Conservation (phyloP, 2,329 filamentous ascomycete species). For the Tolypocladium inflatum region DNA sequence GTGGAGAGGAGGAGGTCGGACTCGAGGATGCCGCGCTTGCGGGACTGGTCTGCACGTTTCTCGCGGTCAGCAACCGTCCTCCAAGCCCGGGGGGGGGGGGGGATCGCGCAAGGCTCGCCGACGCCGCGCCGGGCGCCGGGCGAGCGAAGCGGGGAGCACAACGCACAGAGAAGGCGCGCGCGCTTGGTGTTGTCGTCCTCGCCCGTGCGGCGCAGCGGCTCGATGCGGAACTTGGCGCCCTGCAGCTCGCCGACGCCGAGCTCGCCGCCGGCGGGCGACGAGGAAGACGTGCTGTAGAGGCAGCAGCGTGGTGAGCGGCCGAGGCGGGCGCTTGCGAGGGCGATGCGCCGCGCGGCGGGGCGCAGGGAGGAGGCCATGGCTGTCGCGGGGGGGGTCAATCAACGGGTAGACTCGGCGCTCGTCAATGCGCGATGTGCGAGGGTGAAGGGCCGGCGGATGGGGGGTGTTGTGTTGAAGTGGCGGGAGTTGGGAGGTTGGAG, state of each 20-base stretch:
- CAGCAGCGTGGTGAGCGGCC: background rate
- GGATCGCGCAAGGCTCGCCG: conserved; percentile 2
- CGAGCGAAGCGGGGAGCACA: conserved; percentile 5
- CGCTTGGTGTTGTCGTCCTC: conserved; percentile 82
- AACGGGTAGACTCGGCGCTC: background rate
- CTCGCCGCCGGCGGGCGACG: conserved; percentile 32
- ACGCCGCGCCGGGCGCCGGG: background rate
- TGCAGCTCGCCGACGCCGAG: conserved; percentile 80
- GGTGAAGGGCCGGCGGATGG: background rate
- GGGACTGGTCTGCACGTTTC: conserved; percentile 69
- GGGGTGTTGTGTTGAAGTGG: background rate
- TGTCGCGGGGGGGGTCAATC: background rate
- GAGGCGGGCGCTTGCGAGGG: background rate
- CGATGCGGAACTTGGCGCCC: conserved; percentile 76
- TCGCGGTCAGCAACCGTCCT: background rate
- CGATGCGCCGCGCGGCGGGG: conserved; percentile 7
- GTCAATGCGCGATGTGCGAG: background rate
- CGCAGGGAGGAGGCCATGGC: conserved; percentile 9
- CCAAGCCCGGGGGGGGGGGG: no score
- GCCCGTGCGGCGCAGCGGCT: conserved; percentile 76
- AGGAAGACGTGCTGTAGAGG: background rate
- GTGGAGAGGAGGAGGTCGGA: conserved; percentile 93
- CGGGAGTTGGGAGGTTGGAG: background rate
- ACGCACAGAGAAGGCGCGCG: conserved; percentile 66
- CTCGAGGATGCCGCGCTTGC: conserved; percentile 92